Conservation (phyloP, 768 basidiomycete species). For the Tricholoma bakamatsutake region DNA sequence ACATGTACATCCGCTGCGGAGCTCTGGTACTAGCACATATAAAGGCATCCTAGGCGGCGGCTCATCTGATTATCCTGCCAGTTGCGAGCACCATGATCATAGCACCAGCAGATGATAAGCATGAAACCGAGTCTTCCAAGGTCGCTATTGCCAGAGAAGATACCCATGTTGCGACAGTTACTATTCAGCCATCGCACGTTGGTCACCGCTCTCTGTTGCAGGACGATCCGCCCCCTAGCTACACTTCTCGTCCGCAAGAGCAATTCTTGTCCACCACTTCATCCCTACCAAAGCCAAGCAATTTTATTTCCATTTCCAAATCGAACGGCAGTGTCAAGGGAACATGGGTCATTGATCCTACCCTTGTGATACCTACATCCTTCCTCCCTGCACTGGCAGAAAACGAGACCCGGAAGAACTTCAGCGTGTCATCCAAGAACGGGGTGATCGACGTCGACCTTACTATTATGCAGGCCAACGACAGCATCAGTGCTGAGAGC, state of each 20-base stretch:
- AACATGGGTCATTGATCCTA: conserved; percentile 38
- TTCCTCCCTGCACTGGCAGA: conserved; percentile 32
- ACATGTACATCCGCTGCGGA: neutral
- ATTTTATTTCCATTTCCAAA: conserved; percentile 26
- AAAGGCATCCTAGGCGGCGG: neutral
- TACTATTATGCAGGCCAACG: conserved; percentile 23
- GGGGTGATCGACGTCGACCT: conserved; percentile 34
- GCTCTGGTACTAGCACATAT: too few relatives aligned
- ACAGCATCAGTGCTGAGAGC: neutral
- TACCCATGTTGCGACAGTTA: neutral
- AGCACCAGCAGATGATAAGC: neutral
- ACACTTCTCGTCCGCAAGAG: conserved; percentile 6
- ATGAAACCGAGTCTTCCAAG: neutral
- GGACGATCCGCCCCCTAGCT: conserved; percentile 18
- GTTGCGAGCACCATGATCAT: neutral
- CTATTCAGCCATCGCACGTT: neutral
- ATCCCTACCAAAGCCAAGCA: conserved; percentile 25
- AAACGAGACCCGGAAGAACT: conserved; percentile 33
- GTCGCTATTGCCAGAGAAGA: neutral
- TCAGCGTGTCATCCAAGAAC: conserved; percentile 27
- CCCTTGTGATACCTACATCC: conserved; percentile 30
- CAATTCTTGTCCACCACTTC: neutral
- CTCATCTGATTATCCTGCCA: neutral
- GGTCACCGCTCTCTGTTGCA: neutral
- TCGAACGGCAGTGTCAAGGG: conserved; percentile 26